These are phyloP conservation scores for Diaporthe velutina DNA, from an alignment of 2,329 filamentous ascomycete genomes.

Conservation along the genomic window DNA sequence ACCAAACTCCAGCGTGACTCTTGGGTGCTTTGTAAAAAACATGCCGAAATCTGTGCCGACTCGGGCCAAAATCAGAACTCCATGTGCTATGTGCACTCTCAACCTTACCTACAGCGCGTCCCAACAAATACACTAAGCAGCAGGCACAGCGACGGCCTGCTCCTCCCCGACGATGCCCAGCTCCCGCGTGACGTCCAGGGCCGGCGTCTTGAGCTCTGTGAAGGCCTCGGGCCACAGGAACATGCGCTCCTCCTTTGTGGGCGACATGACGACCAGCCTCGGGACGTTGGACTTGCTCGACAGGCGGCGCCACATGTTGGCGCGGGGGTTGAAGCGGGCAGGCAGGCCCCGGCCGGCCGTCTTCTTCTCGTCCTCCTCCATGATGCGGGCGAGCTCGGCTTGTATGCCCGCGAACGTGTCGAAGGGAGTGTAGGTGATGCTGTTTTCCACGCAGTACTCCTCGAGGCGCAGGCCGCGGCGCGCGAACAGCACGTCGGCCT, in stretches of 20 bases:
- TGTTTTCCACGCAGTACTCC: constrained; percentile 74
- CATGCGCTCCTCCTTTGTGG: constrained; percentile 70
- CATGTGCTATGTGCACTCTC: background rate
- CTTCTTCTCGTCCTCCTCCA: constrained; percentile 69
- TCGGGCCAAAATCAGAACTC: background rate
- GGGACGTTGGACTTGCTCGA: constrained; percentile 68
- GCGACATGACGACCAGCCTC: constrained; percentile 49
- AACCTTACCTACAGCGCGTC: background rate
- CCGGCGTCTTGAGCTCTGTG: constrained; percentile 56
- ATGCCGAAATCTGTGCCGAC: no score
- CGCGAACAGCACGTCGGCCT: constrained; percentile 78
- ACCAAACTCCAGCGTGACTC: background rate
- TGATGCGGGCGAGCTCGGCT: constrained; percentile 68
- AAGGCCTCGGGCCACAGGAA: constrained; percentile 74
- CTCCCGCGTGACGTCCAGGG: constrained; percentile 41
- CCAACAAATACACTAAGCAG: constrained; percentile 14
- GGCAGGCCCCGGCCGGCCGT: constrained; percentile 72
- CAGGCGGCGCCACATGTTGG: constrained; percentile 76
- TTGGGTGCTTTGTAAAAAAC: no score
- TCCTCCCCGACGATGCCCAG: constrained; percentile 31
- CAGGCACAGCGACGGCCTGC: constrained; percentile 34
- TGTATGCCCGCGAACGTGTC: constrained; percentile 77
- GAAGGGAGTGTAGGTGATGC: constrained; percentile 71
- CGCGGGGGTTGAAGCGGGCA: constrained; percentile 74
- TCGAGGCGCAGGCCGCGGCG: constrained; percentile 74